Percentiles rank a stretch among this genome's conserved stretches.
These are phyloP conservation scores for Paramarasmius palmivorus DNA, from an alignment of 1,284 basidiomycete genomes.

Conservation along the genomic window DNA sequence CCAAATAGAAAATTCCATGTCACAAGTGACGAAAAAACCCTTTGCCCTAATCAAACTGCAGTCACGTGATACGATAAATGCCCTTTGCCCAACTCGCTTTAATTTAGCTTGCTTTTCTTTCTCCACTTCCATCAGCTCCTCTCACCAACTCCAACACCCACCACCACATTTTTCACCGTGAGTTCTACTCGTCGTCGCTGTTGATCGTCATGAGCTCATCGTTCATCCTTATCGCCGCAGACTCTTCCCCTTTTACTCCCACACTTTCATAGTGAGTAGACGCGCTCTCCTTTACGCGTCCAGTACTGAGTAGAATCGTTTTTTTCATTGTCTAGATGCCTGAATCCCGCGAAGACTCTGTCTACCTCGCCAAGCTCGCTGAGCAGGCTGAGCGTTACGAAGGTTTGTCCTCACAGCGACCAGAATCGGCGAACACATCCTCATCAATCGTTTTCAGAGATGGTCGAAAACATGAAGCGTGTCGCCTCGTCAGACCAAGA, in stretches of 20 bases:
- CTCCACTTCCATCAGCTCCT: conserved; percentile 22
- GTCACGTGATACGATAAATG: conserved; percentile 22
- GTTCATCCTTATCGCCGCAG: background rate
- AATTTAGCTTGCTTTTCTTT: conserved; percentile 32
- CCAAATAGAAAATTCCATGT: background rate
- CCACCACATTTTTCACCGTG: conserved; percentile 17
- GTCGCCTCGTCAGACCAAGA: conserved; percentile 97
- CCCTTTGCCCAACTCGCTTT: conserved; percentile 49
- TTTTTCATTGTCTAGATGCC: conserved; percentile 69
- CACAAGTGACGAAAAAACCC: background rate
- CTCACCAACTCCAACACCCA: conserved; percentile 17
- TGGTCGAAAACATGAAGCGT: conserved; percentile 99
- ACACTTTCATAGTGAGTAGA: conserved; percentile 19
- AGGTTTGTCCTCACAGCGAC: conserved; percentile 55
- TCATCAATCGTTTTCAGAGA: conserved; percentile 59
- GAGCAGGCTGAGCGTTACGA: conserved; percentile 99
- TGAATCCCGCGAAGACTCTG: conserved; percentile 92
- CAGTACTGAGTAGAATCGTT: conserved; percentile 17
- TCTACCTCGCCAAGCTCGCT: conserved; percentile 99
- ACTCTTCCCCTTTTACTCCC: conserved; percentile 7
- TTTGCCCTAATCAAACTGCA: conserved; percentile 6
- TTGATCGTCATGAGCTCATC: conserved; percentile 18
- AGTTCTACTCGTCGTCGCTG: conserved; percentile 13
- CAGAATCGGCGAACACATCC: conserved; percentile 13
- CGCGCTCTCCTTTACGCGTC: conserved; percentile 31